Evolutionary conservation across 108 stramenopile species (phyloP).

Genomic region (Nitzschia sp.): DNA sequence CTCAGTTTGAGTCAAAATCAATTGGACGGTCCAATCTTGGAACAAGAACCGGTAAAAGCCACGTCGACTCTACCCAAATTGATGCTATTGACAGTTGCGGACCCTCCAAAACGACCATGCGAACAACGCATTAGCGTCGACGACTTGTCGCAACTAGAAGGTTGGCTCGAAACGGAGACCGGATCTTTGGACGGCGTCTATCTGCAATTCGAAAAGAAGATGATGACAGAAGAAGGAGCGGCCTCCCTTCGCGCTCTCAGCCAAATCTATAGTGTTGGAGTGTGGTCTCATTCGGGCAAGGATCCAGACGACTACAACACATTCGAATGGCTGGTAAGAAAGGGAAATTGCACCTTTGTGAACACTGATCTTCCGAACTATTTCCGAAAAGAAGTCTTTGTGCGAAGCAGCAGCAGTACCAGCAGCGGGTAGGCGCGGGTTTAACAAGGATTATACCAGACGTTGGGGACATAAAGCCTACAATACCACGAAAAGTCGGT

Average conservation of each 20-base stretch:
- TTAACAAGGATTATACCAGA: too few species aligned
- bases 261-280: constrained; percentile 51
- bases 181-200: constrained; percentile 74
- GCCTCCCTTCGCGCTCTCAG: constrained; percentile 42
- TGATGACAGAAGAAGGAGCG: constrained; percentile 57
- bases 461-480: too few species aligned
- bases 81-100: constrained; percentile 65
- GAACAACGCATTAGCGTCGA: constrained; percentile 50
- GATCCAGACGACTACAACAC: constrained; percentile 74
- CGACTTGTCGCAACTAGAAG: constrained; percentile 56
- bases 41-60: neutral
- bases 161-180: constrained; percentile 49
- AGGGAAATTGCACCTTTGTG: constrained; percentile 72
- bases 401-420: neutral
- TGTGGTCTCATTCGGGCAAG: constrained; percentile 55
- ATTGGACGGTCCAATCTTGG: neutral
- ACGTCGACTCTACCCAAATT: constrained; percentile 36
- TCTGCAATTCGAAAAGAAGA: constrained; percentile 67
- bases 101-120: constrained; percentile 44
- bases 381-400: constrained; percentile 38
- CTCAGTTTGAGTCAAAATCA: constrained; percentile 28
- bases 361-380: constrained; percentile 72
- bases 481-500: too few species aligned
- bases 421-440: too few species aligned
- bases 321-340: constrained; percentile 48